These are phyloP conservation scores for Ustilago tritici DNA, from an alignment of 1,284 basidiomycete genomes.

Conservation along the genomic window DNA sequence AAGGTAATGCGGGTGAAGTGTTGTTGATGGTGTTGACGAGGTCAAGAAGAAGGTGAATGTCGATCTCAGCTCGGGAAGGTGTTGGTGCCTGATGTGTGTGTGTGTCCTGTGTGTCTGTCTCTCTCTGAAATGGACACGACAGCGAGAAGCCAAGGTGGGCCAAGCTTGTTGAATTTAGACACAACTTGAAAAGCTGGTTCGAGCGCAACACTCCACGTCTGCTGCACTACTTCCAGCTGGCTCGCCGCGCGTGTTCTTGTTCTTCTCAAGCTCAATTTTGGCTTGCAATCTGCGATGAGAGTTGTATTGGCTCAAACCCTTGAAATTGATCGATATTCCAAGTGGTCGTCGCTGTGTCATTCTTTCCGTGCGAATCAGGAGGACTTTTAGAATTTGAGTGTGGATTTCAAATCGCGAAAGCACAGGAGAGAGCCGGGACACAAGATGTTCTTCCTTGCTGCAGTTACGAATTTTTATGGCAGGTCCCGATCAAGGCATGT, in stretches of 20 bases:
- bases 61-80: conserved; percentile 7
- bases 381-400: conserved; percentile 1
- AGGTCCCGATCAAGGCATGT: conserved; percentile 13
- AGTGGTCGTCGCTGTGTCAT: not conserved
- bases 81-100: conserved; percentile 10
- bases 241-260: conserved; percentile 12
- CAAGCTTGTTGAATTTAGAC: conserved; percentile 8
- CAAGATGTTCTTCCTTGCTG: not conserved
- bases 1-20: not conserved
- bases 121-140: conserved; percentile 21
- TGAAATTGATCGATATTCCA: conserved; percentile 22
- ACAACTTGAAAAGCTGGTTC: conserved; percentile 32
- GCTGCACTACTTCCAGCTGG: not conserved
- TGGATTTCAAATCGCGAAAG: conserved; percentile 18
- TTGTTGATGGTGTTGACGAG: conserved; percentile 1
- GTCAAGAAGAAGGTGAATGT: conserved; percentile 24
- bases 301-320: not conserved
- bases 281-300: conserved; percentile 15
- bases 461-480: not conserved
- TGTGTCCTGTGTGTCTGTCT: conserved; percentile 16
- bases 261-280: not conserved
- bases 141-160: conserved; percentile 19
- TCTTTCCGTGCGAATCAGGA: conserved; percentile 28
- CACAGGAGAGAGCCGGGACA: conserved; percentile 21
- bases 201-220: conserved; percentile 49